Percentiles rank a stretch among this genome's conserved stretches.
These are phyloP conservation scores for Hermanozyma aechmeae DNA, from an alignment of 805 yeast species.

Conservation along the genomic window DNA sequence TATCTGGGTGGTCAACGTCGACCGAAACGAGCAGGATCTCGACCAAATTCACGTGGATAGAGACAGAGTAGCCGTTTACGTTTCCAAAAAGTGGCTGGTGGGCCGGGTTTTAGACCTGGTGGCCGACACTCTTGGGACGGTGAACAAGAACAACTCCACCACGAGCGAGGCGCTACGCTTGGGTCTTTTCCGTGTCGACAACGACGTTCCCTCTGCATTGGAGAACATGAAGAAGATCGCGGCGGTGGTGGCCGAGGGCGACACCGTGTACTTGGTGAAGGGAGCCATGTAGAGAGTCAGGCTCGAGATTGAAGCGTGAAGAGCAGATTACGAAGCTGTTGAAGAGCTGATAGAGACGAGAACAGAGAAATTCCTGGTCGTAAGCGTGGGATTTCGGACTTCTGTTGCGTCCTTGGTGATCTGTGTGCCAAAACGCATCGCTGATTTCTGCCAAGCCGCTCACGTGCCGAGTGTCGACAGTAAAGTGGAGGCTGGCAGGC, in stretches of 20 bases:
- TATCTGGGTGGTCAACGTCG: constrained; percentile 36
- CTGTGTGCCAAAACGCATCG: no score
- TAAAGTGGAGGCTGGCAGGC: no score
- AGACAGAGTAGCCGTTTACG: constrained; percentile 29
- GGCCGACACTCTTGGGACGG: constrained; percentile 37
- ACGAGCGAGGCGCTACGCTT: constrained; percentile 32
- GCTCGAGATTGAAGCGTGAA: no score
- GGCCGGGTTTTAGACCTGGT: constrained; percentile 50
- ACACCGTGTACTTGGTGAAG: constrained; percentile 41
- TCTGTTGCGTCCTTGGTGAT: no score
- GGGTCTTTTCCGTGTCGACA: constrained; percentile 33
- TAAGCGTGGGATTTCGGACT: no score
- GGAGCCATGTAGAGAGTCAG: constrained; percentile 24
- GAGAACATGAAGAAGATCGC: constrained; percentile 28
- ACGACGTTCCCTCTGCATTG: constrained; percentile 20
- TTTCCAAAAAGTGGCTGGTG: constrained; percentile 49
- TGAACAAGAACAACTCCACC: constrained; percentile 41
- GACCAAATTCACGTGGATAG: constrained; percentile 15
- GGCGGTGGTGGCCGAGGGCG: constrained; percentile 38
- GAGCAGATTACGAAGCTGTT: no score
- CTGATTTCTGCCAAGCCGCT: no score
- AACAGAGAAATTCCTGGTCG: no score
- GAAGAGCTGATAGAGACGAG: no score
- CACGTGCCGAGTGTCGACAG: no score
- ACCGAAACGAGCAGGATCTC: constrained; percentile 19